Conservation (phyloP, 345 rosid species). For the Aegle marmelos region DNA sequence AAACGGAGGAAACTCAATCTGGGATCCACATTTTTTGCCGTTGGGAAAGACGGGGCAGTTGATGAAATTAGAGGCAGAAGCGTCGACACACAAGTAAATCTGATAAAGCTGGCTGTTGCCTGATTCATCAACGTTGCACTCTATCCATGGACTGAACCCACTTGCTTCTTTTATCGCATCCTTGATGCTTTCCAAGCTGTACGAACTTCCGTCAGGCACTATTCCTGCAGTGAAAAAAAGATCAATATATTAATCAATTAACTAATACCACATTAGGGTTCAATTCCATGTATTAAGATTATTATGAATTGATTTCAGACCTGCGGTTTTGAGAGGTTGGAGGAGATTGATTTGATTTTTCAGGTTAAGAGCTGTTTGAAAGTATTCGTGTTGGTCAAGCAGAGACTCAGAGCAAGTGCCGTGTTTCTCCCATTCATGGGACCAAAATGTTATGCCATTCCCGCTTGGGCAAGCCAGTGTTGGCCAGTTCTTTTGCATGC, state of each 20-base stretch:
- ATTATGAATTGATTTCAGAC: constrained; percentile 10
- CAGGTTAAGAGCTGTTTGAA: constrained; percentile 54
- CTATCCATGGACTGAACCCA: constrained; percentile 67
- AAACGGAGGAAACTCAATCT: constrained; percentile 73
- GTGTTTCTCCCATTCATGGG: constrained; percentile 95
- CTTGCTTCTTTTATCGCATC: constrained; percentile 49
- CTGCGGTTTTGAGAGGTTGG: constrained; percentile 46
- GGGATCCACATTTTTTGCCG: constrained; percentile 44
- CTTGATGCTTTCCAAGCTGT: constrained; percentile 52
- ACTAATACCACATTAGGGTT: too few relatives aligned
- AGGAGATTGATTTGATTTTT: constrained; percentile 53
- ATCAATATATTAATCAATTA: too few relatives aligned
- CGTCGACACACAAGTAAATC: constrained; percentile 78
- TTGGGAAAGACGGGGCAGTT: constrained; percentile 76
- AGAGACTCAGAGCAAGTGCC: constrained; percentile 87
- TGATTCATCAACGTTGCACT: constrained; percentile 64
- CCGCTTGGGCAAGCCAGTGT: constrained; percentile 80
- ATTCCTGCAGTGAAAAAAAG: constrained; percentile 42
- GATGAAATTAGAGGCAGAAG: constrained; percentile 54
- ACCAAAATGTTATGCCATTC: constrained; percentile 61
- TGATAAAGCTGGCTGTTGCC: constrained; percentile 82
- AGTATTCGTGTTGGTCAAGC: constrained; percentile 71
- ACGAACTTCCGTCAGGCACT: constrained; percentile 48
- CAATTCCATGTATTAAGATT: too few relatives aligned
- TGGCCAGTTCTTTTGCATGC: constrained; percentile 77